phyloP scores from a whole-genome alignment of 352 stramenopile species.

The Phytopythium litorale region DNA sequence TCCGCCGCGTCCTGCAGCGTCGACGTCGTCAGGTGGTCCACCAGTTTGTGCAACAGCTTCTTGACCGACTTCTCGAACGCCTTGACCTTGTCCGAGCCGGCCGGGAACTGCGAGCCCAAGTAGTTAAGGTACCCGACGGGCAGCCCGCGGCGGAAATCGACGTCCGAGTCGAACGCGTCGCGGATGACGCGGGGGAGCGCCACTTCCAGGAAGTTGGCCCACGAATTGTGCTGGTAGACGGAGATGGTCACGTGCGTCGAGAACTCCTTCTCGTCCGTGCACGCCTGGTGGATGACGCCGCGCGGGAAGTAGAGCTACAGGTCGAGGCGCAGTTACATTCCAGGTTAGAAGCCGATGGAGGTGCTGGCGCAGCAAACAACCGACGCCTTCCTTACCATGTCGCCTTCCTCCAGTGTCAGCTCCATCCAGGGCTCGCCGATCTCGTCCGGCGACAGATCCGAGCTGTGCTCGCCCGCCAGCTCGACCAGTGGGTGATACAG shows the following conservation, averaged over 20 bases:
- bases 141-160: slow-evolving; percentile 67
- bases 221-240: slow-evolving; percentile 87
- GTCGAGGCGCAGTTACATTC: background rate
- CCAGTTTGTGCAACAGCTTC: slow-evolving; percentile 47
- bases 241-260: slow-evolving; percentile 87
- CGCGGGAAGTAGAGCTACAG: slow-evolving; percentile 77
- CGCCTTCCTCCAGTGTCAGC: slow-evolving; percentile 76
- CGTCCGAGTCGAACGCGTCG: slow-evolving; percentile 72
- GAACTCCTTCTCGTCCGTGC: slow-evolving; percentile 67
- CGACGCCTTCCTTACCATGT: slow-evolving; percentile 29
- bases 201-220: slow-evolving; percentile 86
- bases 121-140: slow-evolving; percentile 70
- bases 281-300: slow-evolving; percentile 77
- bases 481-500: slow-evolving; percentile 74
- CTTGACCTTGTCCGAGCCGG: slow-evolving; percentile 34
- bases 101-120: slow-evolving; percentile 64
- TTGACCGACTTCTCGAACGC: slow-evolving; percentile 46
- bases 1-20: slow-evolving; percentile 71
- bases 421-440: slow-evolving; percentile 83
- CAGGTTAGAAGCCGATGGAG: background rate
- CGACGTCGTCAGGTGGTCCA: slow-evolving; percentile 33
- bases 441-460: slow-evolving; percentile 52
- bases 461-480: slow-evolving; percentile 75
- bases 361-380: background rate
- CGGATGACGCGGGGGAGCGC: slow-evolving; percentile 71